A percentile compares a stretch with the other conserved stretches of the same genome.
phyloP scores from a whole-genome alignment of 768 basidiomycete species.

The Chlorophyllum brunneum region DNA sequence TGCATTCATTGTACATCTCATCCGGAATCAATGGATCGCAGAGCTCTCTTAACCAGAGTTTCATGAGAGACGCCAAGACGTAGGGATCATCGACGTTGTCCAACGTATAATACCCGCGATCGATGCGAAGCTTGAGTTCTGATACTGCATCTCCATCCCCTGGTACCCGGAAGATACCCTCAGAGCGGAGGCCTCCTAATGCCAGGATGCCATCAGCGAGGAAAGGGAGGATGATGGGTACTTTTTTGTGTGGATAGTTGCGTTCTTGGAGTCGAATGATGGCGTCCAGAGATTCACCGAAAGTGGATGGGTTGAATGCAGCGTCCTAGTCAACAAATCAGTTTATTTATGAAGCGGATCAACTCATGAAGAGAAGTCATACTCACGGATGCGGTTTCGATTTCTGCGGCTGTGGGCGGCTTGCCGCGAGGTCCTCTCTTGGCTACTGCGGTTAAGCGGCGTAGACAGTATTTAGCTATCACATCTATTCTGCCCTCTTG shows the following conservation, averaged over 20 bases:
- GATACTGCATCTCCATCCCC: conserved; percentile 89
- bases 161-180: conserved; percentile 92
- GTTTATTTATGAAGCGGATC: not conserved
- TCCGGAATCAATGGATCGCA: conserved; percentile 89
- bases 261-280: conserved; percentile 82
- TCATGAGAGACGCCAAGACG: conserved; percentile 84
- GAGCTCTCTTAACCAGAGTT: conserved; percentile 91
- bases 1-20: conserved; percentile 89
- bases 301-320: conserved; percentile 92
- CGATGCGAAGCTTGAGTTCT: conserved; percentile 84
- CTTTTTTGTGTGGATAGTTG: conserved; percentile 78
- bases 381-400: conserved; percentile 84
- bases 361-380: not conserved
- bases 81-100: conserved; percentile 90
- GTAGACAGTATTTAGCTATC: conserved; percentile 89
- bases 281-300: conserved; percentile 84
- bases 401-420: conserved; percentile 76
- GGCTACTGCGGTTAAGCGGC: conserved; percentile 69
- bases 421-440: conserved; percentile 87
- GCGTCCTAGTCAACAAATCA: conserved; percentile 57
- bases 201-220: conserved; percentile 90
- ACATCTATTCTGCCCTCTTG: conserved; percentile 79
- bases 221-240: conserved; percentile 93
- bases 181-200: conserved; percentile 76
- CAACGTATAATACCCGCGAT: conserved; percentile 86